Base-by-base conservation (phyloP, 2,329 filamentous ascomycete species). In the Trematosphaeria pertusa region DNA sequence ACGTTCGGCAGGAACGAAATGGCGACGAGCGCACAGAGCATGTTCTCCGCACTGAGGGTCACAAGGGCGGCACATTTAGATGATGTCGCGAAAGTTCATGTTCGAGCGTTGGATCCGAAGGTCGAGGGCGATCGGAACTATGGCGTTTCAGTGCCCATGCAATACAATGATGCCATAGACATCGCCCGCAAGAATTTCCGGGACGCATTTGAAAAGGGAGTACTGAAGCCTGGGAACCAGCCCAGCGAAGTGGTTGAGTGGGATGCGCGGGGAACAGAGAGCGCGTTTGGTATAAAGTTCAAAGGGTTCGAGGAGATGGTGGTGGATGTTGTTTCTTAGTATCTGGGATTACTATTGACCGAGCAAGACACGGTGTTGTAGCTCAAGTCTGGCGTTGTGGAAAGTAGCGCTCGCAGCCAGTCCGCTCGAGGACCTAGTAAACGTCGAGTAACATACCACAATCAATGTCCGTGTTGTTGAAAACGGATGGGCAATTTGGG, bases 161-260 rank as follows among this genome's bases (percentile, higher is more conserved):
- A 21, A 11, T 41, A 8, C 6, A 33, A 41, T 14, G 37, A 41
- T 18, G 42, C 34, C 5, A 31, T 37, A 3, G 22, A 9, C 5
- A 22, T 38, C 21, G 26, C 18, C 5, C 4, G 17, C 33, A 32
- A 45, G 12, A 20, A 31, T 12, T 45, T 45, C 18, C 42, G 33
- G 17, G 15, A 45, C 12, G 42, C 42, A n/a, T 37, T 45, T 15
- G 33, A 37, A 12, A 17, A 35, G 12, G 34, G 42, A 3, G 11
- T 19, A 19, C 18, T 45, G 4, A 24, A 10, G 5, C 9, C 12
- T 10, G 42, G 42, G 10, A 14, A 22, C 19, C 9, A 30, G 18
- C 19, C 9, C 2, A 45, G n/a, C 5, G 15, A 9, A 18, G 12
- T 7, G 12, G 10, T 38, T 2, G 34, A 6, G 22, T 45, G 32